These are phyloP conservation scores for Globisporangium cylindrosporum DNA, from an alignment of 352 stramenopile species.

Conservation along the genomic window DNA sequence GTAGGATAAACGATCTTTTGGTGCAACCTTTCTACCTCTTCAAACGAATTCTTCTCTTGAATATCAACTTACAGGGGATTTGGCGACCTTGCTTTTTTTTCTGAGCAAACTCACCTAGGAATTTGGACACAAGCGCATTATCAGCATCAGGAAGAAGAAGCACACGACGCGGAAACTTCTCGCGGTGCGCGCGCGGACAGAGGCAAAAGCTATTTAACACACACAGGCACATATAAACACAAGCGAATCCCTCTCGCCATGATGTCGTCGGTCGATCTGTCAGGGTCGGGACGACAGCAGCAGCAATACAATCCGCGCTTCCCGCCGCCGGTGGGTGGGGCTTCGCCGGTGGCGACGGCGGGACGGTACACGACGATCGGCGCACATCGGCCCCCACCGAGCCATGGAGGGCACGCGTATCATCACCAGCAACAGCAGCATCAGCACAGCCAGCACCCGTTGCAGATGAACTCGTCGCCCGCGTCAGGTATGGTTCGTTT, in stretches of 20 bases:
- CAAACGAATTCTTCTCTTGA: conserved; percentile 12
- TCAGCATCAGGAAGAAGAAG: conserved; percentile 1
- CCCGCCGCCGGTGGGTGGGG: not conserved
- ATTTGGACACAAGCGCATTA: not conserved
- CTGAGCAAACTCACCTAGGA: conserved; percentile 1
- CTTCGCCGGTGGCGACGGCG: not conserved
- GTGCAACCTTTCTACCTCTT: conserved; percentile 2
- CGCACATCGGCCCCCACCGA: conserved; percentile 8
- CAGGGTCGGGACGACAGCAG: conserved; percentile 1
- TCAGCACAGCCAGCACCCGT: conserved; percentile 4
- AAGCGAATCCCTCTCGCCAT: not conserved
- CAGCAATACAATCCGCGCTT: conserved; percentile 10
- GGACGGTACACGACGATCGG: conserved; percentile 14
- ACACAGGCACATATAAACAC: not conserved
- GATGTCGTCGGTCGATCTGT: conserved; percentile 19
- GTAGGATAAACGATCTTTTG: not conserved
- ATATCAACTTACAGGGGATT: conserved; percentile 5
- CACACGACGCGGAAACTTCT: conserved; percentile 8
- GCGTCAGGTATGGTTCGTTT: conserved; percentile 12
- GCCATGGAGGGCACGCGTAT: not conserved
- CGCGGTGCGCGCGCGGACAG: not conserved
- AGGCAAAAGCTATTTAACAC: not conserved
- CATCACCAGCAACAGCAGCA: conserved; percentile 5
- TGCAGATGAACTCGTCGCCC: conserved; percentile 11
- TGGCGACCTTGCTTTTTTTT: not conserved